Percentiles rank a stretch among this genome's conserved stretches.
Evolutionary conservation across 495 filamentous ascomycete species (phyloP).

Genomic region (Sabuloglossum arenarium): DNA sequence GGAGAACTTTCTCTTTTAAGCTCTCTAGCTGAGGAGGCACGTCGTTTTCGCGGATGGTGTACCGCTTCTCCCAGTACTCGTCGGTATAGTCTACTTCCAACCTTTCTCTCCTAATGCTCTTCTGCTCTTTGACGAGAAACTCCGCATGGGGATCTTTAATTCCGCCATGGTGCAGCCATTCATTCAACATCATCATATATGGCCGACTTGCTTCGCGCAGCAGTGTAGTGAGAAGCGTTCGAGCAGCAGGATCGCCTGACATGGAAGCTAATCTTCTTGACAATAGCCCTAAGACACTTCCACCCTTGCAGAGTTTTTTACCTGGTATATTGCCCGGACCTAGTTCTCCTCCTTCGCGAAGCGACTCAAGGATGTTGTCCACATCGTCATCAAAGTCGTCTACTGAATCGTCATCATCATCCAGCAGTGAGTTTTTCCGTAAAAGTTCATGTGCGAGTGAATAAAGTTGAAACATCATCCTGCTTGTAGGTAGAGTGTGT

Average conservation of each 20-base stretch:
- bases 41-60: slow-evolving; percentile 77
- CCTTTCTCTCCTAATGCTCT: slow-evolving; percentile 77
- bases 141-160: slow-evolving; percentile 90
- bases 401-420: slow-evolving; percentile 70
- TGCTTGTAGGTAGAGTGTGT: slow-evolving; percentile 69
- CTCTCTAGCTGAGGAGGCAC: slow-evolving; percentile 82
- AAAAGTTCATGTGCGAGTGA: slow-evolving; percentile 70
- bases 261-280: slow-evolving; percentile 68
- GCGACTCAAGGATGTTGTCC: slow-evolving; percentile 70
- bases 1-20: slow-evolving; percentile 80
- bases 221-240: slow-evolving; percentile 54
- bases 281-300: slow-evolving; percentile 65
- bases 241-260: slow-evolving; percentile 81
- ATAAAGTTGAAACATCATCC: slow-evolving; percentile 79
- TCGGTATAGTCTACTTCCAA: slow-evolving; percentile 94
- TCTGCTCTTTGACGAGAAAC: slow-evolving; percentile 88
- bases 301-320: slow-evolving; percentile 88
- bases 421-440: slow-evolving; percentile 66
- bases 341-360: slow-evolving; percentile 60
- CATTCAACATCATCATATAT: slow-evolving; percentile 96
- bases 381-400: slow-evolving; percentile 66
- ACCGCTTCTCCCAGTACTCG: slow-evolving; percentile 96
- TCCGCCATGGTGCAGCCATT: slow-evolving; percentile 91
- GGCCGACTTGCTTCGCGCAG: slow-evolving; percentile 76
- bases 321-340: slow-evolving; percentile 54